A percentile compares a stretch with the other conserved stretches of the same genome.
phyloP scores from a whole-genome alignment of 345 rosid species.

The Aegle marmelos region DNA sequence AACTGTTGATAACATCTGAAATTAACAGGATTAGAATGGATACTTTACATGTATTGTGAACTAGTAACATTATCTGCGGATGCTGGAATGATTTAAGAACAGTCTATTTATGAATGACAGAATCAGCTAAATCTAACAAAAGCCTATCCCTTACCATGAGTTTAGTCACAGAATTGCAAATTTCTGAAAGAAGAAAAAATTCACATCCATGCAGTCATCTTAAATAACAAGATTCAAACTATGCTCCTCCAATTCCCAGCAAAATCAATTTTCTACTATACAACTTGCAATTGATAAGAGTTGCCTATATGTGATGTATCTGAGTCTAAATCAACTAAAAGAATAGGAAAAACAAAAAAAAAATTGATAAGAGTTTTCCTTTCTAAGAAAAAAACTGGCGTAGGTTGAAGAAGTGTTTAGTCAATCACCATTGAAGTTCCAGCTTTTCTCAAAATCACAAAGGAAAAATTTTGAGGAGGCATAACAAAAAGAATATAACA shows the following conservation, averaged over 20 bases:
- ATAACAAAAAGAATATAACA: no score
- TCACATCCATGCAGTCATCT: background rate
- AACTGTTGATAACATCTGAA: background rate
- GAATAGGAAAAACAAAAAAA: background rate
- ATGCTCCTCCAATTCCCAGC: background rate
- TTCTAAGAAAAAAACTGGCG: background rate
- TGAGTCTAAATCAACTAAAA: background rate
- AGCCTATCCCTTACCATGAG: background rate
- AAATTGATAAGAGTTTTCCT: no score
- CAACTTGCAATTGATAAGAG: background rate
- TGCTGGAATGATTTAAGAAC: background rate
- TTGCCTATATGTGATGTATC: background rate
- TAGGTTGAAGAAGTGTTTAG: background rate
- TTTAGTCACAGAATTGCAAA: background rate
- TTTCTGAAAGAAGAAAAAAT: background rate
- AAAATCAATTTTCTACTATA: background rate
- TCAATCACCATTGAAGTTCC: background rate
- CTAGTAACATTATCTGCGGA: background rate
- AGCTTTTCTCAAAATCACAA: background rate
- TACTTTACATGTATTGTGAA: background rate
- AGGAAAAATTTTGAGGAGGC: no score
- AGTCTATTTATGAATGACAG: background rate
- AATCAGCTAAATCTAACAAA: background rate
- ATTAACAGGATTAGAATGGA: background rate
- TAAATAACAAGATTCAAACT: background rate